Percentiles rank a stretch among this genome's conserved stretches.
phyloP scores from a whole-genome alignment of 75 land plant species.

The Pinus taeda region DNA sequence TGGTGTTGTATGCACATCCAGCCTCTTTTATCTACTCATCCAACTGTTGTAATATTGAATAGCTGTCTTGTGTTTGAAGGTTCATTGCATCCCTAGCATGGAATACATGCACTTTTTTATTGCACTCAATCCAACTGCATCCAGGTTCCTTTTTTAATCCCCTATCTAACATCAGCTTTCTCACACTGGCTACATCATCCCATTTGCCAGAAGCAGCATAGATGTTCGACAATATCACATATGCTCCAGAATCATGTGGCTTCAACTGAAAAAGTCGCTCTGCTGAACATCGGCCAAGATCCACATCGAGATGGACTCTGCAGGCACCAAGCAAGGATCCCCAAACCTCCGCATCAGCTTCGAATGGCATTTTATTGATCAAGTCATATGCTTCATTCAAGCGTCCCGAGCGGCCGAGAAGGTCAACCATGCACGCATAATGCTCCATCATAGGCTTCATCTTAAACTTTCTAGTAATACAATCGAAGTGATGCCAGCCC shows the following conservation, averaged over 20 bases:
- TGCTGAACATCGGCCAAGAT: neutral
- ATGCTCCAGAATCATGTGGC: neutral
- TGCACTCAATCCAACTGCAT: constrained; percentile 11
- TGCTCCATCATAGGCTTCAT: neutral
- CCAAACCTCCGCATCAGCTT: constrained; percentile 12
- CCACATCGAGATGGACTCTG: neutral
- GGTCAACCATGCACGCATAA: neutral
- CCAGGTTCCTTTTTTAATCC: constrained; percentile 8
- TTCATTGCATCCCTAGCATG: too few relatives aligned
- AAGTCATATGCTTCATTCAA: constrained; percentile 1
- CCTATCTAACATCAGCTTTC: constrained; percentile 7
- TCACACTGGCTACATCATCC: constrained; percentile 14
- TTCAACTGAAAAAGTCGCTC: neutral
- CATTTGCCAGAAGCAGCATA: constrained; percentile 21
- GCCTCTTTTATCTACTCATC: too few relatives aligned
- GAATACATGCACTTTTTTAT: too few relatives aligned
- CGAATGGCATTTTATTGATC: constrained; percentile 10
- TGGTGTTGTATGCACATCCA: too few relatives aligned
- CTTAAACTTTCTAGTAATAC: neutral
- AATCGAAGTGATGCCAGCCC: neutral
- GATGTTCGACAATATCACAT: constrained; percentile 21
- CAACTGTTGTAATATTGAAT: too few relatives aligned
- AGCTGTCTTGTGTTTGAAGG: too few relatives aligned
- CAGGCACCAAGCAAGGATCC: constrained; percentile 9
- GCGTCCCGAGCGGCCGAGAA: neutral